Evolutionary conservation across 163 green algal genomes (phyloP), one percentile per base, ranked within the genome.

Genomic region (Scenedesmus sp.): DNA sequence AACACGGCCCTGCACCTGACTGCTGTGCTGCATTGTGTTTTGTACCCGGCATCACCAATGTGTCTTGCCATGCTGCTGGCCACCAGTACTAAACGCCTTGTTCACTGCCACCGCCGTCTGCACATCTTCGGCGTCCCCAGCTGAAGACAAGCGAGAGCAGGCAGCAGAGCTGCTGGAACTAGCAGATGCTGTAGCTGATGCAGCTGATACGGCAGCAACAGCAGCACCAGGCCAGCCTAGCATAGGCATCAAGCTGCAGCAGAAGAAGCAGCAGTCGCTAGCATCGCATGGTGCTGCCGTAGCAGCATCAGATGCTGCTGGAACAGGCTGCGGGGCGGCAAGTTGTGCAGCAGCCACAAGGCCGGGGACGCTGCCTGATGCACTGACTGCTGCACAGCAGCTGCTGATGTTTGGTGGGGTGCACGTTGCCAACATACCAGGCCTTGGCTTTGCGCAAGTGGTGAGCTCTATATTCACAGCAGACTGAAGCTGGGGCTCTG

Each of bases 211-310:
- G 49, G 86, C 86, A 73, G 53, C 51, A 85, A 35, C 51, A 81
- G 46, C 35, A 85, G 76, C 86, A 70, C 42, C 61, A 70, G 42
- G 33, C 79, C 37, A 83, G 33, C 76, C 42, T 30, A 37, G 24
- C 80, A 53, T 87, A 49, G 44, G 42, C n/a, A 85, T 43, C 30
- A 33, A 65, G 33, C 56, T 10, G 86, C 72, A 80, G 73, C 49
- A 61, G 30, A 94, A 61, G 30, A 94, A 59, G 73, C 49, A 86
- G 86, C 73, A 91, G 35, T n/a, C 26, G 83, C 73, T 78, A 20
- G 35, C n/a, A 40, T 5, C 86, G 26, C 46, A 70, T 26, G 43
- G 10, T 18, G 44, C 44, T 13, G 40, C 83, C 40, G 81, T 42
- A 94, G 24, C 85, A 83, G 35, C 84, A 81, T n/a, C n/a, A n/a